These are phyloP conservation scores for Cinnamomum micranthum DNA, from an alignment of 164 flowering plant genomes.

Conservation along the genomic window DNA sequence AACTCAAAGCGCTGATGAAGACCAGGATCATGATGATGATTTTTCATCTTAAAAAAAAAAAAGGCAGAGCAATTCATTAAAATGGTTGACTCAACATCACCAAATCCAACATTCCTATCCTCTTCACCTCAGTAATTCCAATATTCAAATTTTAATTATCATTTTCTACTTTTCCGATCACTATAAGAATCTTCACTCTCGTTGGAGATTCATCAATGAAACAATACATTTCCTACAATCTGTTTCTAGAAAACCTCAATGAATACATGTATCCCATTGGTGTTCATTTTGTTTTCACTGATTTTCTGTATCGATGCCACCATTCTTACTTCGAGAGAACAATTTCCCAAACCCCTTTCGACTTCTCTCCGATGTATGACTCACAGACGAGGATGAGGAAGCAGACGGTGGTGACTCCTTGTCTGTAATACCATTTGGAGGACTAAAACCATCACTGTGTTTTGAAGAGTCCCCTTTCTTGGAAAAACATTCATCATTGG, in stretches of 20 bases:
- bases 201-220: not conserved
- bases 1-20: no score
- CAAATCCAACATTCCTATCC: no score
- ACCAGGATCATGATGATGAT: no score
- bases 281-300: constrained; percentile 4
- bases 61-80: no score
- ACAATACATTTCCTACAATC: not conserved
- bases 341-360: constrained; percentile 59
- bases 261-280: not conserved
- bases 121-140: no score
- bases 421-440: constrained; percentile 17
- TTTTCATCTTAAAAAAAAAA: no score
- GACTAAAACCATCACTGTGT: constrained; percentile 18
- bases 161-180: no score
- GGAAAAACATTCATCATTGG: constrained; percentile 32
- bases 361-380: constrained; percentile 39
- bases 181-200: no score
- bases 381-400: constrained; percentile 26
- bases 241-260: not conserved
- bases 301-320: constrained; percentile 21
- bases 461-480: constrained; percentile 22
- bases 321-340: constrained; percentile 46
- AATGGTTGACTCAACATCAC: no score
- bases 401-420: constrained; percentile 42
- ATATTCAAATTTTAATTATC: no score